phyloP scores from a whole-genome alignment of 2,329 filamentous ascomycete genomes.

The Plectosphaerella plurivora region DNA sequence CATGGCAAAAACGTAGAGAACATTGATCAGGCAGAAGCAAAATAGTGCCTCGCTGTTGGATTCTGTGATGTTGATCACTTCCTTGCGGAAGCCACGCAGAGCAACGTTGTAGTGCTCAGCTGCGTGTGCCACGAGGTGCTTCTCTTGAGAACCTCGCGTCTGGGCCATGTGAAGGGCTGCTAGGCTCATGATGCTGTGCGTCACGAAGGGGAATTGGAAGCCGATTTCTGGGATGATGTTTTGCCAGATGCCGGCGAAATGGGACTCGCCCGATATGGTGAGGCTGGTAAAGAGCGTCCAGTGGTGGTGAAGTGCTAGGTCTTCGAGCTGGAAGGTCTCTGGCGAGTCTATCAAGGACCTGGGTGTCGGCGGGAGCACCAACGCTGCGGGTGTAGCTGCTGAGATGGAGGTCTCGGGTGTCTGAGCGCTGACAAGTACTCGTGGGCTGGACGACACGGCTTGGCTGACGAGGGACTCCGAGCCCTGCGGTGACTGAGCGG shows the following conservation, averaged over 20 bases:
- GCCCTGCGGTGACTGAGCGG: not conserved
- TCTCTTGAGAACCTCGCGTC: not conserved
- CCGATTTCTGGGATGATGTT: conserved; percentile 8
- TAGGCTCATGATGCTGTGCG: conserved; percentile 9
- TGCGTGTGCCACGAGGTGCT: not conserved
- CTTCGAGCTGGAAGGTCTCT: conserved; percentile 4
- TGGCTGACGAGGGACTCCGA: no score
- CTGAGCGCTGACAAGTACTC: no score
- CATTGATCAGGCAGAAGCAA: conserved; percentile 8
- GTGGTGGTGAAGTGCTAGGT: conserved; percentile 12
- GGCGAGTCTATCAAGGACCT: not conserved
- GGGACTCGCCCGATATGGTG: not conserved
- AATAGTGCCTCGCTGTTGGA: conserved; percentile 9
- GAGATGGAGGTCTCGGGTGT: not conserved
- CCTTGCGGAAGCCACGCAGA: conserved; percentile 5
- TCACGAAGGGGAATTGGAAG: conserved; percentile 10
- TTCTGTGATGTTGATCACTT: not conserved
- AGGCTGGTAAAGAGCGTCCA: conserved; percentile 9
- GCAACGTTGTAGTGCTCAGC: conserved; percentile 7
- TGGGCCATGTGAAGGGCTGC: conserved; percentile 10
- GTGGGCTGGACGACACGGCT: not conserved
- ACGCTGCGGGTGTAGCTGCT: not conserved
- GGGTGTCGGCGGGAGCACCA: not conserved
- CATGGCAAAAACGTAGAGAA: conserved; percentile 9
- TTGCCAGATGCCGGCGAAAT: conserved; percentile 5